A percentile compares a stretch with the other conserved stretches of the same genome.
Evolutionary conservation across 495 filamentous ascomycete species (phyloP).

Genomic region (Daldinia bambusicola): DNA sequence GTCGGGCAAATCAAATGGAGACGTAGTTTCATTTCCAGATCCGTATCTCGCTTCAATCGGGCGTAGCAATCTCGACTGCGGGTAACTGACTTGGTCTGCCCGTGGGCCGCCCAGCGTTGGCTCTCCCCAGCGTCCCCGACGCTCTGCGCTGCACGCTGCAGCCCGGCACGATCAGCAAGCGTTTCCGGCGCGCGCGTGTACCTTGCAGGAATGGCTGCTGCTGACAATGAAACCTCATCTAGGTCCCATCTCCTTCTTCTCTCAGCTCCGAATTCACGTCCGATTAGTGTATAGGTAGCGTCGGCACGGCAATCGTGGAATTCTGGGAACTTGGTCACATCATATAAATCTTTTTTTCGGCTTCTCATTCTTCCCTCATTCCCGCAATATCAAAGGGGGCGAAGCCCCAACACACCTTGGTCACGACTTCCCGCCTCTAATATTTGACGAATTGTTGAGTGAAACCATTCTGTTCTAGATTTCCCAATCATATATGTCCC

Average conservation of each 20-base stretch:
- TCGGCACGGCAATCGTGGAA: constrained; percentile 16
- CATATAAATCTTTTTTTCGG: neutral
- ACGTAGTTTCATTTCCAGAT: constrained; percentile 13
- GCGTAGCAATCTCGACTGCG: constrained; percentile 21
- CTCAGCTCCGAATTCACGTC: constrained; percentile 1
- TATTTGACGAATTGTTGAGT: constrained; percentile 5
- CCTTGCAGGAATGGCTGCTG: constrained; percentile 34
- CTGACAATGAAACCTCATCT: constrained; percentile 31
- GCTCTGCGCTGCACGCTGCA: constrained; percentile 12
- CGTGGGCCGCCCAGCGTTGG: neutral
- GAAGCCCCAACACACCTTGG: constrained; percentile 21
- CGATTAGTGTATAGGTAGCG: constrained; percentile 10
- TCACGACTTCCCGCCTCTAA: neutral
- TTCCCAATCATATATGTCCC: constrained; percentile 22
- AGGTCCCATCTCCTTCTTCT: neutral
- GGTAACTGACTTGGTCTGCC: constrained; percentile 16
- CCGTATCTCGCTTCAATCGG: constrained; percentile 13
- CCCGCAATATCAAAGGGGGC: constrained; percentile 7
- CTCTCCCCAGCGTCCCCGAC: constrained; percentile 16
- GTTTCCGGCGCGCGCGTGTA: constrained; percentile 37
- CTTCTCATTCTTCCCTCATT: neutral
- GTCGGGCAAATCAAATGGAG: neutral
- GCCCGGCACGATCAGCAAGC: constrained; percentile 20
- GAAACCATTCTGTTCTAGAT: constrained; percentile 9
- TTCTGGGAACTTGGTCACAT: constrained; percentile 3